Evolutionary conservation across 352 stramenopile species (phyloP).

Genomic region (Globisporangium rhizosaccharum): DNA sequence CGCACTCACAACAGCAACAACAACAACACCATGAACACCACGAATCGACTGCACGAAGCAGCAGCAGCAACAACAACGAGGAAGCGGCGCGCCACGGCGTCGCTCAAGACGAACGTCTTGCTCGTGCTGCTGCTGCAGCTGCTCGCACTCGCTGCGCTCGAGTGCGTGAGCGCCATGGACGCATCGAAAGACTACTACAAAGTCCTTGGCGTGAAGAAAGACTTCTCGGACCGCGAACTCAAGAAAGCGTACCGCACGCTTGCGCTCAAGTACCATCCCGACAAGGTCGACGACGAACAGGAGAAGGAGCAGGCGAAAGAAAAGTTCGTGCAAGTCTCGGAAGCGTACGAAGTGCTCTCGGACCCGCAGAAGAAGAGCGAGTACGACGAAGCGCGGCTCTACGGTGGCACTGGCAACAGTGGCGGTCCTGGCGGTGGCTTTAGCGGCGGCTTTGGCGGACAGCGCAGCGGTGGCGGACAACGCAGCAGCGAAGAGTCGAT

Average conservation of each 20-base stretch:
- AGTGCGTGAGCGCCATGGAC: conserved; percentile 35
- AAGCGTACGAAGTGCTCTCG: conserved; percentile 91
- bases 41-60: neutral
- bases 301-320: conserved; percentile 84
- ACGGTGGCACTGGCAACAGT: conserved; percentile 18
- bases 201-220: conserved; percentile 64
- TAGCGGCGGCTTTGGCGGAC: conserved; percentile 12
- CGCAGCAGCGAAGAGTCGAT: conserved; percentile 55
- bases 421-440: conserved; percentile 14
- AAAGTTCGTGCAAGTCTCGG: conserved; percentile 90
- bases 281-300: conserved; percentile 78
- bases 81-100: neutral
- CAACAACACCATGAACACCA: neutral
- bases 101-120: conserved; percentile 5
- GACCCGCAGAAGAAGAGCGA: conserved; percentile 85
- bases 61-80: neutral
- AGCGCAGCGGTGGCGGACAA: conserved; percentile 13
- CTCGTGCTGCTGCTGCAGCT: conserved; percentile 18
- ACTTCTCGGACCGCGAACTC: conserved; percentile 71
- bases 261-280: conserved; percentile 87
- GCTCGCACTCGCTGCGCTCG: conserved; percentile 15
- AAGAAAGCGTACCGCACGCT: conserved; percentile 88
- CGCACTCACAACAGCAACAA: neutral
- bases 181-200: conserved; percentile 81
- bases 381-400: conserved; percentile 81